Base-by-base conservation (phyloP, 2,329 filamentous ascomycete species). In the Diaporthe ampelina region DNA sequence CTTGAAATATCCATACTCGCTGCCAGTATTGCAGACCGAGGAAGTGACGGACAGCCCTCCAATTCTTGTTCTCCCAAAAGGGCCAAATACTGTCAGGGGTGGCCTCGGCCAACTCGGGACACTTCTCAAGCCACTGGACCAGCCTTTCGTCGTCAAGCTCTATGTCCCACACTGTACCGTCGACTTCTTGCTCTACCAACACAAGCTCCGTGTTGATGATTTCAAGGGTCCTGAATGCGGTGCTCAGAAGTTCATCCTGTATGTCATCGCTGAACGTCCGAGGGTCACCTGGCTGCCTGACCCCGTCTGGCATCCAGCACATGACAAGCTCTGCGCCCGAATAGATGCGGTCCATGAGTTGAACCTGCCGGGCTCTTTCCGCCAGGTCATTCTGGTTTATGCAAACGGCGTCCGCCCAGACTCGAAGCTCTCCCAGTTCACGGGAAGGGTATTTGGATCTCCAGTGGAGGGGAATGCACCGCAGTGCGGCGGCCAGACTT, bases 381-480 rank as follows among this genome's bases (percentile, higher is more conserved):
- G 15, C 52, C n/a, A 70, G 68, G 54, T 70, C 54, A 4, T 4
- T 3, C 68, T 70, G 54, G 40, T 70, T 70, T 26, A 70, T 70
- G 19, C 68, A 70, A 9, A 70, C n/a, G 21, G 54, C 68, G 15
- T 71, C 68, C n/a, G 57, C 26, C 68, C 54, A 71, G 37, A 71
- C 37, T 24, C 56, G 68, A 11, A 71, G 37, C n/a, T 45, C 58
- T 21, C 17, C 17, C n/a, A 63, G 21, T 26, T 11, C 37, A 45
- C 58, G 58, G 13, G n/a, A 26, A 21, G 37, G 58, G 26, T 45
- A 43, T 29, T 19, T 43, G 58, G 58, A 9, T 8, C 43, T 17
- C 58, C 58, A 63, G 21, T 63, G 37, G 24, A 6, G 11, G 58
- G 58, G 58, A 26, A 45, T 45, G 58, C n/a, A 63, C 4, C 37